Base-by-base conservation (phyloP, 1,139 yeast species). In the Pneumocystis oryctolagi region DNA sequence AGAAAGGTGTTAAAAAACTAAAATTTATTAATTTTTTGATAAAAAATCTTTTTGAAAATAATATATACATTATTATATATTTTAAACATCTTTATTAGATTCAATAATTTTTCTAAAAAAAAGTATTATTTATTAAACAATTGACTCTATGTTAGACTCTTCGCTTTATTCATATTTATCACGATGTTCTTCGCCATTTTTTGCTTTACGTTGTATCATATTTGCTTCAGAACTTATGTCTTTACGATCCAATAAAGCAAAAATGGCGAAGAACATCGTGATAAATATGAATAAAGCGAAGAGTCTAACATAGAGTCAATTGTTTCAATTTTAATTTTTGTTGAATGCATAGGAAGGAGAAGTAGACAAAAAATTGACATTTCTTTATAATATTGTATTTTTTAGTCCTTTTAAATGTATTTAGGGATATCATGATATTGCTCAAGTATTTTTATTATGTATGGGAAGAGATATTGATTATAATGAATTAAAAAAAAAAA, bases 1-100 rank as follows among this genome's bases (percentile, higher is more conserved):
- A 81, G 79, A 69, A 92, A 89, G 73, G 96, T 94, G 18, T 77
- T 92, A 71, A 85, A 84, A 73, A 80, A 94, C n/a, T n/a, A n/a
- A n/a, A n/a, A n/a, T n/a, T n/a, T n/a, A n/a, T n/a, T n/a, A n/a
- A n/a, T n/a, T n/a, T n/a, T n/a, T n/a, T n/a, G n/a, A n/a, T n/a
- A n/a, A n/a, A n/a, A n/a, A n/a, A n/a, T n/a, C n/a, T n/a, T n/a
- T n/a, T n/a, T n/a, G n/a, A n/a, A n/a, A n/a, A n/a, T n/a, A n/a
- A n/a, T n/a, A n/a, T n/a, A n/a, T n/a, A n/a, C n/a, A n/a, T n/a
- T n/a, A n/a, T n/a, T n/a, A n/a, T n/a, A n/a, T n/a, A n/a, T n/a
- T n/a, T n/a, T n/a, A n/a, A n/a, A n/a, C n/a, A n/a, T n/a, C n/a
- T n/a, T n/a, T n/a, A n/a, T n/a, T n/a, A n/a, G n/a, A n/a, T n/a